These are phyloP conservation scores for Sabuloglossum arenarium DNA, from an alignment of 495 filamentous ascomycete genomes.

Conservation along the genomic window DNA sequence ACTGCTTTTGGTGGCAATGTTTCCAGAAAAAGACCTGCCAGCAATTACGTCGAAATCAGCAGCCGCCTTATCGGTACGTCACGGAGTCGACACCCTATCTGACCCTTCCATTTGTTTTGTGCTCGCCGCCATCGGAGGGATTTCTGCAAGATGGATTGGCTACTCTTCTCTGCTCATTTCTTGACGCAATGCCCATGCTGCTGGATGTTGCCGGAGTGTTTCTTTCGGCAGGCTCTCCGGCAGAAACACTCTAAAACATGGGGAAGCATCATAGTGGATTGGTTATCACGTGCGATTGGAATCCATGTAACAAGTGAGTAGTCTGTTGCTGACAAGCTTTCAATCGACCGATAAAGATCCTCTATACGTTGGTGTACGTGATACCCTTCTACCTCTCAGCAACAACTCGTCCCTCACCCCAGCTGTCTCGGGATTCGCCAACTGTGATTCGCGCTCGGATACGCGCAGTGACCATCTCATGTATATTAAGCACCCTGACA, in stretches of 20 bases:
- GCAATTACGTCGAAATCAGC: constrained; percentile 27
- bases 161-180: background rate
- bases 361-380: constrained; percentile 74
- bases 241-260: background rate
- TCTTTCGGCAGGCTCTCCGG: background rate
- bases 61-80: constrained; percentile 30
- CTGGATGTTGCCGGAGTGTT: background rate
- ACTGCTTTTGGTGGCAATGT: background rate
- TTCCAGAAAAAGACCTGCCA: constrained; percentile 18
- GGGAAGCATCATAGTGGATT: background rate
- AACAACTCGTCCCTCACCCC: constrained; percentile 59
- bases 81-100: background rate
- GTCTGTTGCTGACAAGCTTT: background rate
- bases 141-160: background rate
- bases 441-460: constrained; percentile 78
- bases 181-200: background rate
- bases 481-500: constrained; percentile 32
- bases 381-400: constrained; percentile 72
- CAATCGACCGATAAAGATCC: constrained; percentile 24
- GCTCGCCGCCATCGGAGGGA: background rate
- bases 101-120: background rate
- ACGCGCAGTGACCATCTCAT: constrained; percentile 51
- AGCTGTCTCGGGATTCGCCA: constrained; percentile 68
- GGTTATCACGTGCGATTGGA: background rate
- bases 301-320: background rate